Base-by-base conservation (phyloP, 108 stramenopile species). In the Asterionellopsis glacialis region DNA sequence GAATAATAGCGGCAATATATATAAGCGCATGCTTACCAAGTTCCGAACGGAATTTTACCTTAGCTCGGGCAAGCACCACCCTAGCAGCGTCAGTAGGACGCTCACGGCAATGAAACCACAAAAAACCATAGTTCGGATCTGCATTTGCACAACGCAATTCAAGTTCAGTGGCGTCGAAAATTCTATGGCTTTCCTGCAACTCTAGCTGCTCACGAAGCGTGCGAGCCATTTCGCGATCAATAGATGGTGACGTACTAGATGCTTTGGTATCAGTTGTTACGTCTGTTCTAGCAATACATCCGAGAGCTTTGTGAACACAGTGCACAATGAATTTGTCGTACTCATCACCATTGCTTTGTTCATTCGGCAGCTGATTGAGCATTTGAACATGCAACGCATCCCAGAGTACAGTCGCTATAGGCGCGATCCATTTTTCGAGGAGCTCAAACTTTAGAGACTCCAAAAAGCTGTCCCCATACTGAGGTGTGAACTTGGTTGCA, bases 401-500 rank as follows among this genome's bases (percentile, higher is more conserved):
- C 81, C 76, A 77, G 21, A 82, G 58, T 13, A 42, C 50, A 38
- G 58, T 64, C 10, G 82, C 82, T 45, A 88, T 66, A 10, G 84
- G 86, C 22, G 77, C 40, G 1, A 91, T 67, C 74, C 86, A 87
- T 64, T 79, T 77, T 27, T 79, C 74, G 21, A 92, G 49, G 58
- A 93, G 74, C 38, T 87, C 71, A 55, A 93, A 61, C 18, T 88
- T 71, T 44, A 94, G 25, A 13, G 76, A 66, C 63, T 96, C 96
- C 45, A 96, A 65, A 65, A 98, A 97, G 59, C 89, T 86, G 62
- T 97, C 96, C 6, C 98, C 98, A 58, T 94, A 98, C 66, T 98
- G 98, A 39, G 98, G 98, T 9, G 98, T 98, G 75, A 98, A 98
- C 67, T 84, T 87, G 27, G 95, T 88, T 27, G 98, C 96, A 79